These are phyloP conservation scores for Lactarius evosmus DNA, from an alignment of 768 basidiomycete species.

Conservation along the genomic window DNA sequence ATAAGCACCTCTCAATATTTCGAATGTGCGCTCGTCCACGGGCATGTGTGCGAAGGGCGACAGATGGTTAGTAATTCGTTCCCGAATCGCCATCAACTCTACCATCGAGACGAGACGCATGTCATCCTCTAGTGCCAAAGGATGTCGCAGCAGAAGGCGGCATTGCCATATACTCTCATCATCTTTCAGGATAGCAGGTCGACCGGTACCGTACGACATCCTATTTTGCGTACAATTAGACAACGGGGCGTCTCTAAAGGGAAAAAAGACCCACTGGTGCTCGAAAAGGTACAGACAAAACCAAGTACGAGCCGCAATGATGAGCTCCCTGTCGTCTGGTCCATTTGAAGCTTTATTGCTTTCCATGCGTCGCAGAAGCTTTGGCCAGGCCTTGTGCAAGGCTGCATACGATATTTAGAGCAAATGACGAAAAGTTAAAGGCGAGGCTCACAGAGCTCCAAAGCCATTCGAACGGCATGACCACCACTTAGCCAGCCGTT, in stretches of 20 bases:
- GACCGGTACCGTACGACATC: slow-evolving; percentile 91
- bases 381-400: slow-evolving; percentile 90
- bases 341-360: slow-evolving; percentile 53
- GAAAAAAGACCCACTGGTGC: slow-evolving; percentile 68
- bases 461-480: slow-evolving; percentile 95
- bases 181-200: slow-evolving; percentile 88
- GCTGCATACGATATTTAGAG: slow-evolving; percentile 41
- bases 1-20: slow-evolving; percentile 69
- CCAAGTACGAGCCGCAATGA: slow-evolving; percentile 85
- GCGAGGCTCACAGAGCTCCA: slow-evolving; percentile 75
- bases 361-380: slow-evolving; percentile 74
- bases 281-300: slow-evolving; percentile 93
- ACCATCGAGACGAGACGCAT: slow-evolving; percentile 94
- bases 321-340: slow-evolving; percentile 69
- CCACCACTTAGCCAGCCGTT: slow-evolving; percentile 95
- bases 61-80: slow-evolving; percentile 78
- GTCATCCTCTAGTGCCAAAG: slow-evolving; percentile 87
- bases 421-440: background rate
- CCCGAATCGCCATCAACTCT: slow-evolving; percentile 86
- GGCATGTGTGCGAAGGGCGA: slow-evolving; percentile 71
- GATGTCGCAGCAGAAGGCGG: slow-evolving; percentile 77
- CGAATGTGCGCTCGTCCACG: slow-evolving; percentile 71
- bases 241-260: background rate
- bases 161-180: slow-evolving; percentile 88
- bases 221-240: slow-evolving; percentile 39